These are phyloP conservation scores for Lophiotrema nucula DNA, from an alignment of 495 filamentous ascomycete species.

Conservation along the genomic window DNA sequence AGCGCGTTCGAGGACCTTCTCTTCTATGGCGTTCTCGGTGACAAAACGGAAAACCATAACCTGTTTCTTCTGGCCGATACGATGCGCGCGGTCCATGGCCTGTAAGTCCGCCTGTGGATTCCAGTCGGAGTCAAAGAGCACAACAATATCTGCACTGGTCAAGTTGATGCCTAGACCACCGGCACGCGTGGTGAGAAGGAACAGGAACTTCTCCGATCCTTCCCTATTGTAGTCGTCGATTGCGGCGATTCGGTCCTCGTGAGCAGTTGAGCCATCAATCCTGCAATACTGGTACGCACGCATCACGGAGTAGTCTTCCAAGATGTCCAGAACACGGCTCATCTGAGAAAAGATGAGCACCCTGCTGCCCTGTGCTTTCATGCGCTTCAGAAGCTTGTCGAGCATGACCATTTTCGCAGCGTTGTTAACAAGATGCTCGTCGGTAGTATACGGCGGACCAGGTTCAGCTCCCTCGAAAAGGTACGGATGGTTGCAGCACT, in stretches of 20 bases:
- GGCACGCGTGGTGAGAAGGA: conserved; percentile 94
- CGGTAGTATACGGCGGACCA: conserved; percentile 95
- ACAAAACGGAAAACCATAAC: conserved; percentile 95
- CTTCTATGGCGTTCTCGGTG: conserved; percentile 96
- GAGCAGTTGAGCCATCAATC: conserved; percentile 95
- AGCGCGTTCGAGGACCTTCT: conserved; percentile 95
- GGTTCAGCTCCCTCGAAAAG: conserved; percentile 98
- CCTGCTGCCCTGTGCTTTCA: conserved; percentile 82
- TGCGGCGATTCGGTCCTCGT: conserved; percentile 94
- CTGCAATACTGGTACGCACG: conserved; percentile 92
- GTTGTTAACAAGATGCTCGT: conserved; percentile 92
- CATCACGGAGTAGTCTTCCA: conserved; percentile 98
- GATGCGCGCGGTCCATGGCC: conserved; percentile 97
- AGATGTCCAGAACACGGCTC: conserved; percentile 93
- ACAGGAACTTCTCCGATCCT: conserved; percentile 94
- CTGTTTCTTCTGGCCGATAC: conserved; percentile 98
- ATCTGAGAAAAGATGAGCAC: conserved; percentile 99
- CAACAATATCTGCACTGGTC: conserved; percentile 91
- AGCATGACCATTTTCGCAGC: conserved; percentile 97
- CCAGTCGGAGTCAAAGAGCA: conserved; percentile 99
- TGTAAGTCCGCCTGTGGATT: conserved; percentile 98
- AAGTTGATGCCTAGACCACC: conserved; percentile 98
- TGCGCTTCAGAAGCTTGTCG: conserved; percentile 82
- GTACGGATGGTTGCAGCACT: conserved; percentile 99
- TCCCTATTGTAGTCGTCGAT: conserved; percentile 99